These are phyloP conservation scores for Dictyostelium purpureum DNA, from an alignment of 78 protist genomes.

Conservation along the genomic window DNA sequence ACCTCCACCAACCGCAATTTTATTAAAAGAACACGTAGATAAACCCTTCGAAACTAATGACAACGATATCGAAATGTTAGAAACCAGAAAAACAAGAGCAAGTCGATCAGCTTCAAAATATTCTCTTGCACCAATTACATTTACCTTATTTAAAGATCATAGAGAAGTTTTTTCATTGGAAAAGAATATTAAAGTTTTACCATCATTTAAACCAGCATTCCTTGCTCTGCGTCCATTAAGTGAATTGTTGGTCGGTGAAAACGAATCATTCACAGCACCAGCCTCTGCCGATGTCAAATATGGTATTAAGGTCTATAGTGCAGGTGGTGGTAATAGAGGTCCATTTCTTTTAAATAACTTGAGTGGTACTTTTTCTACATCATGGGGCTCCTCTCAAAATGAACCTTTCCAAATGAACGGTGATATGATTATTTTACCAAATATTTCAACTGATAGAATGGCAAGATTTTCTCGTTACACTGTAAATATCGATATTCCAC, in stretches of 20 bases:
- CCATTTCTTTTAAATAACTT: conserved; percentile 22
- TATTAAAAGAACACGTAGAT: conserved; percentile 6
- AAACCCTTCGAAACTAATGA: neutral
- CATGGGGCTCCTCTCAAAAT: conserved; percentile 8
- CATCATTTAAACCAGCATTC: conserved; percentile 51
- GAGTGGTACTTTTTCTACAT: neutral
- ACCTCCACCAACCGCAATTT: neutral
- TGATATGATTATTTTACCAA: conserved; percentile 25
- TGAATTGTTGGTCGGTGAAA: neutral
- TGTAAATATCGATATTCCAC: neutral
- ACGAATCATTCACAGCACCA: neutral
- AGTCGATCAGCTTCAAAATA: neutral
- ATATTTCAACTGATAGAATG: conserved; percentile 10
- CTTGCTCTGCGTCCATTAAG: neutral
- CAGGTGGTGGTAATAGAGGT: conserved; percentile 74
- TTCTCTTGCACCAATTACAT: neutral
- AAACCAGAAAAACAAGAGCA: neutral
- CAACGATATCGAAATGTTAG: neutral
- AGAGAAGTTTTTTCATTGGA: neutral
- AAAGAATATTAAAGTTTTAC: conserved; percentile 12
- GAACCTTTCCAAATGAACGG: neutral
- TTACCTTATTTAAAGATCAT: conserved; percentile 13
- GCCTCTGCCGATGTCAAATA: conserved; percentile 9
- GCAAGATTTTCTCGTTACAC: neutral
- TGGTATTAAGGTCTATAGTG: conserved; percentile 19